Conservation (phyloP, 176 grass and related monocot species). For the Bolboschoenus planiculmis region DNA sequence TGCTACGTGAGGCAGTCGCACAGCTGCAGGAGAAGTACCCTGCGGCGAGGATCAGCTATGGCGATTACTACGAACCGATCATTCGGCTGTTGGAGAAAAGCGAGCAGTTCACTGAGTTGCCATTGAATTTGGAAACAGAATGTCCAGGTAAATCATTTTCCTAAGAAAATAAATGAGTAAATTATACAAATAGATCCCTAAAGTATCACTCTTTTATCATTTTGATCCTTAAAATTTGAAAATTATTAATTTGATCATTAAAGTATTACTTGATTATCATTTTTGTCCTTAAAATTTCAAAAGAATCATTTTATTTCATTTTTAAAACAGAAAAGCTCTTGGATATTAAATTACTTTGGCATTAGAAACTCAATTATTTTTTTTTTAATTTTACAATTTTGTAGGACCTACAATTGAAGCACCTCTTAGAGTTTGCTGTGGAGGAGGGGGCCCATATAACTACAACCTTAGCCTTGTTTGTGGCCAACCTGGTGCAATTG, state of each 20-base stretch:
- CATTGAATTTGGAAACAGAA: not conserved
- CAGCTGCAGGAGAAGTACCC: conserved; percentile 18
- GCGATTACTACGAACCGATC: conserved; percentile 27
- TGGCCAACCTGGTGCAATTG: conserved; percentile 22
- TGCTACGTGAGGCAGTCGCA: conserved; percentile 5
- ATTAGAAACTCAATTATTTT: not conserved
- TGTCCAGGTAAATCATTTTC: not conserved
- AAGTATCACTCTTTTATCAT: too few species aligned
- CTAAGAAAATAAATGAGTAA: too few species aligned
- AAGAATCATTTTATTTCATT: too few species aligned
- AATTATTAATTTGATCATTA: too few species aligned
- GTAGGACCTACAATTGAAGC: not conserved
- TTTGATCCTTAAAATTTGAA: too few species aligned
- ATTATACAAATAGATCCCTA: too few species aligned
- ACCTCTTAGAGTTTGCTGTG: conserved; percentile 27
- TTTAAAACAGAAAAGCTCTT: too few species aligned
- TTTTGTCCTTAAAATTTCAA: too few species aligned
- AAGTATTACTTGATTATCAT: too few species aligned
- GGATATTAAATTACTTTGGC: not conserved
- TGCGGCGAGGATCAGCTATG: conserved; percentile 13
- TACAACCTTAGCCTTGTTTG: conserved; percentile 19
- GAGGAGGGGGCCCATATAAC: conserved; percentile 38
- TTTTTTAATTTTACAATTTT: not conserved
- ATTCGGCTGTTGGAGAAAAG: conserved; percentile 9
- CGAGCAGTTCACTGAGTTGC: not conserved